Evolutionary conservation across 768 basidiomycete species (phyloP).

Genomic region (Artomyces pyxidatus): DNA sequence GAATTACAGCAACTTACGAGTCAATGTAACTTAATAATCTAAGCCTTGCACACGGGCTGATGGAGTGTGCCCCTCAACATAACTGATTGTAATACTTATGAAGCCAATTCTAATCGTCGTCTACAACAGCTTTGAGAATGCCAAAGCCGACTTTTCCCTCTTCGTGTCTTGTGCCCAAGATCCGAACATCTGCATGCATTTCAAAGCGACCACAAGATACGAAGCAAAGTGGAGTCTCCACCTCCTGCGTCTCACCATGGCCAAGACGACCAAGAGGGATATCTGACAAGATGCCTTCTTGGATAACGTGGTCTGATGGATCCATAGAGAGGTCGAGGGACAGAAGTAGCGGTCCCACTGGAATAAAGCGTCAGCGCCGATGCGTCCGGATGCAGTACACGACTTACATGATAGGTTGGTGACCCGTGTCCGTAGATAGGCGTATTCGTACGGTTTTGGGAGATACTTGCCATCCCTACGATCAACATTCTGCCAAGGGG

Average conservation of each 20-base stretch:
- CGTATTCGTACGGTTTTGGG: slow-evolving; percentile 52
- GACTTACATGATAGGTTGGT: slow-evolving; percentile 63
- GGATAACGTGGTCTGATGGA: slow-evolving; percentile 57
- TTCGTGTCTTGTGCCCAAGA: slow-evolving; percentile 15
- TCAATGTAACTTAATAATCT: too few species aligned
- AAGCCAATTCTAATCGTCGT: slow-evolving; percentile 15
- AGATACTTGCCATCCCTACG: slow-evolving; percentile 36
- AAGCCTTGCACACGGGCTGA: too few species aligned
- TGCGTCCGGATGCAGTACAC: not conserved
- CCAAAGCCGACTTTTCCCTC: slow-evolving; percentile 26
- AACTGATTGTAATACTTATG: not conserved
- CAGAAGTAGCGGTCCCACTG: slow-evolving; percentile 47
- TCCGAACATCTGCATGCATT: slow-evolving; percentile 30
- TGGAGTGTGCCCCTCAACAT: too few species aligned
- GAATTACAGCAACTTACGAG: too few species aligned
- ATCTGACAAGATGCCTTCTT: slow-evolving; percentile 57
- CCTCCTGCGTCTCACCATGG: slow-evolving; percentile 40
- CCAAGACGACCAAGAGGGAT: slow-evolving; percentile 58
- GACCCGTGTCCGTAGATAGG: slow-evolving; percentile 48
- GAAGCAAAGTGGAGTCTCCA: slow-evolving; percentile 62
- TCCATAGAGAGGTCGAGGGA: slow-evolving; percentile 45
- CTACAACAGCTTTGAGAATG: slow-evolving; percentile 32
- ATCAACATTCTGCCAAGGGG: slow-evolving; percentile 14
- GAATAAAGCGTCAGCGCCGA: slow-evolving; percentile 2
- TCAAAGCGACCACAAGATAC: slow-evolving; percentile 61